Evolutionary conservation across 2,329 filamentous ascomycete species (phyloP).

Genomic region (Botrytis tulipae): DNA sequence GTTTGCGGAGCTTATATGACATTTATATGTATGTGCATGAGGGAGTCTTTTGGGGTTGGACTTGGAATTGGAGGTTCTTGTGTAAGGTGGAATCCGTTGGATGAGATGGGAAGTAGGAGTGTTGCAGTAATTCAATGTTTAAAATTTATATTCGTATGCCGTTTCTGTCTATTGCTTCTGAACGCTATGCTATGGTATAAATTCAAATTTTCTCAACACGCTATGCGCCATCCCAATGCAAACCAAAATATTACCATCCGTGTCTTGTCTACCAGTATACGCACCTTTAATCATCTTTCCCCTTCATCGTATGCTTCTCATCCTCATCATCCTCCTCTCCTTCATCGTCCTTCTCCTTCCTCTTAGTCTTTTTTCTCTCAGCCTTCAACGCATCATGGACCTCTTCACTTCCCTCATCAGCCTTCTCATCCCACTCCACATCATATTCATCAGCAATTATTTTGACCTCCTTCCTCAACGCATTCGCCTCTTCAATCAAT

Average conservation of each 20-base stretch:
- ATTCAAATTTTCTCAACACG: not conserved
- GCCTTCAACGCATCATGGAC: slow-evolving; percentile 56
- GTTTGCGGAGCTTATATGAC: slow-evolving; percentile 20
- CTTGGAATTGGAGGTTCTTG: not conserved
- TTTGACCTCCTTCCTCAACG: slow-evolving; percentile 74
- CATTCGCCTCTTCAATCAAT: slow-evolving; percentile 76
- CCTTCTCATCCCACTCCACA: slow-evolving; percentile 80
- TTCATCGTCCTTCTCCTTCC: slow-evolving; percentile 41
- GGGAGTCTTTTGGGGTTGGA: not conserved
- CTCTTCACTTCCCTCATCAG: slow-evolving; percentile 69
- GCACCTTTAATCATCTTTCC: not conserved
- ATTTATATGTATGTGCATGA: not conserved
- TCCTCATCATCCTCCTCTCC: slow-evolving; percentile 37
- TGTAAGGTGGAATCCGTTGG: not conserved
- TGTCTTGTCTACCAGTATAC: not conserved
- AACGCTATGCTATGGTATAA: slow-evolving; percentile 14
- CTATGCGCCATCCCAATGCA: not conserved
- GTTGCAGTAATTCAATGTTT: not conserved
- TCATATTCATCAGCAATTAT: slow-evolving; percentile 82
- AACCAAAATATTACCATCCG: not conserved
- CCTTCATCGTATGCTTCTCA: not conserved
- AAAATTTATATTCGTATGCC: not conserved
- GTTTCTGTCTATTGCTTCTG: not conserved
- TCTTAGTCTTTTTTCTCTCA: slow-evolving; percentile 44
- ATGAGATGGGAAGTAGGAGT: not conserved